Evolutionary conservation across 208 protist genomes (phyloP).

Genomic region (Strigomonas galati): DNA sequence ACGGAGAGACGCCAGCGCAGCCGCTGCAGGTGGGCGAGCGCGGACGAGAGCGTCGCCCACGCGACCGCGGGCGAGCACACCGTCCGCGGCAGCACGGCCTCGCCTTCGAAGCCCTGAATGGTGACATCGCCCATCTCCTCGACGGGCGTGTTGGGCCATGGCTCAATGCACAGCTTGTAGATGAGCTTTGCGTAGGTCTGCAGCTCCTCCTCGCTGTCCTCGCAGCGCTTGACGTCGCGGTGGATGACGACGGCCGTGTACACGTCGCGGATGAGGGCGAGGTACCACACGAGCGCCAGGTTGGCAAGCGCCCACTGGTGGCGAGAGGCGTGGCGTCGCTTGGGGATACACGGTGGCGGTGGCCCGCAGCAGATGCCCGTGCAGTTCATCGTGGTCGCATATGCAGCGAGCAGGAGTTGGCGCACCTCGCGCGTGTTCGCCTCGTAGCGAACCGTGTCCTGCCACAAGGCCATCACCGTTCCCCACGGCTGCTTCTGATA

Average conservation of each 20-base stretch:
- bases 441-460: constrained; percentile 42
- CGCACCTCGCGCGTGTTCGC: constrained; percentile 34
- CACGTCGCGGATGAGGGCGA: constrained; percentile 40
- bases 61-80: constrained; percentile 29
- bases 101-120: neutral
- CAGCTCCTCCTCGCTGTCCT: constrained; percentile 40
- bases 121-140: neutral
- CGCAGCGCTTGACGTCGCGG: constrained; percentile 47
- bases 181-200: constrained; percentile 26
- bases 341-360: neutral
- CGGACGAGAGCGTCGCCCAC: constrained; percentile 40
- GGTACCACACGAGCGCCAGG: constrained; percentile 58
- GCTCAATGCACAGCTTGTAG: constrained; percentile 31
- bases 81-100: neutral
- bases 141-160: neutral
- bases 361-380: constrained; percentile 7
- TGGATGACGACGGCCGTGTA: constrained; percentile 39
- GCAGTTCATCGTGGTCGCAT: neutral
- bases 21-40: constrained; percentile 26
- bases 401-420: constrained; percentile 28
- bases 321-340: constrained; percentile 12
- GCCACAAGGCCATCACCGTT: constrained; percentile 30
- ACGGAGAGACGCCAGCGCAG: constrained; percentile 26
- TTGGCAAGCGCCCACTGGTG: constrained; percentile 26
- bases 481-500: constrained; percentile 20